Percentiles rank a stretch among this genome's conserved stretches.
phyloP scores from a whole-genome alignment of 805 yeast genomes.

The Metschnikowia noctiluminum region DNA sequence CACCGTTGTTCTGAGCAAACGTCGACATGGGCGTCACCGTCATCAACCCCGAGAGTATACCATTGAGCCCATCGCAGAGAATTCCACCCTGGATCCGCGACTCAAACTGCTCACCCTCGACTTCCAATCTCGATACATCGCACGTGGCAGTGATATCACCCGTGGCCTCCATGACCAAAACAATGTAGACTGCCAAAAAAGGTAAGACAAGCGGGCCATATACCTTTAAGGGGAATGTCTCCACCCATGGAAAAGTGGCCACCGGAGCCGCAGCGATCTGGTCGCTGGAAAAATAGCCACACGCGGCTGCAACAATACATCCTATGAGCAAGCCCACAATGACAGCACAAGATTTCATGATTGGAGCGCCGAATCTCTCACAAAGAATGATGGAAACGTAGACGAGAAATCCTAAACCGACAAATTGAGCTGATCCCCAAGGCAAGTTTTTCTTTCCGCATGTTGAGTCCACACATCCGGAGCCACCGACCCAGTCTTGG shows the following conservation, averaged over 20 bases:
- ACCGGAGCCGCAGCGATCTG: constrained; percentile 70
- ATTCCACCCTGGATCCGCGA: constrained; percentile 91
- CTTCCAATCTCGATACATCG: constrained; percentile 83
- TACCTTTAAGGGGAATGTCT: constrained; percentile 70
- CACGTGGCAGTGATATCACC: constrained; percentile 95
- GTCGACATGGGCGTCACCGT: constrained; percentile 89
- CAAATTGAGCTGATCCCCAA: constrained; percentile 85
- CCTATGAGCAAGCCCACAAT: constrained; percentile 81
- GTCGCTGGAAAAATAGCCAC: constrained; percentile 67
- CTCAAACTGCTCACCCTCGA: constrained; percentile 78
- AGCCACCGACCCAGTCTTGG: constrained; percentile 85
- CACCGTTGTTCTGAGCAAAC: constrained; percentile 95
- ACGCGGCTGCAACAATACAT: constrained; percentile 89
- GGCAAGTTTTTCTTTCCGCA: constrained; percentile 30
- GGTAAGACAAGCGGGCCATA: constrained; percentile 89
- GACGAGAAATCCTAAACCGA: constrained; percentile 86
- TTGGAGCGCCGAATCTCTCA: constrained; percentile 90
- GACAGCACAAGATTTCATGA: constrained; percentile 92
- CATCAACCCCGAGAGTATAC: constrained; percentile 70
- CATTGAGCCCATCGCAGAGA: constrained; percentile 82
- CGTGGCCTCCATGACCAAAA: constrained; percentile 86
- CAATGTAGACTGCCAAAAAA: constrained; percentile 76
- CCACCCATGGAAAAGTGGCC: constrained; percentile 83
- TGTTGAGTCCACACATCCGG: constrained; percentile 48
- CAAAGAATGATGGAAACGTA: constrained; percentile 67